Evolutionary conservation across 768 basidiomycete genomes (phyloP).

Genomic region (Lactifluus echinatus): DNA sequence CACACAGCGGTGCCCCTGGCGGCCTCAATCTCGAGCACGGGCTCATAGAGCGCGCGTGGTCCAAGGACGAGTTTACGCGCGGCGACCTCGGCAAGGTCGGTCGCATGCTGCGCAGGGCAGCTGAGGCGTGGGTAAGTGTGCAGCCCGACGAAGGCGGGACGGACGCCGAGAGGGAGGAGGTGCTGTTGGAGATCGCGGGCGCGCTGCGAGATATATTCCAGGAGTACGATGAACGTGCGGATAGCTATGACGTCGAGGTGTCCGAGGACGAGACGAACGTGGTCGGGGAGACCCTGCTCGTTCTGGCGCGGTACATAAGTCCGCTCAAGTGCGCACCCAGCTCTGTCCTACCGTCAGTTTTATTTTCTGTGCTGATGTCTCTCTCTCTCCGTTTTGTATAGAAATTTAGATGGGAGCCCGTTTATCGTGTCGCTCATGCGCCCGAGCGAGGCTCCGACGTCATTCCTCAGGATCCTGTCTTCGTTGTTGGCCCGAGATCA

Average conservation of each 20-base stretch:
- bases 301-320: conserved; percentile 49
- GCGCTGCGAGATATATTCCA: conserved; percentile 65
- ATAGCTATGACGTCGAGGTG: conserved; percentile 51
- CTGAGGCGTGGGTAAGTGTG: conserved; percentile 49
- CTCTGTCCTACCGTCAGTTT: not conserved
- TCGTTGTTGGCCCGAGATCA: conserved; percentile 58
- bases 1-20: conserved; percentile 50
- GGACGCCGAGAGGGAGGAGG: conserved; percentile 26
- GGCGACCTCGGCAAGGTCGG: conserved; percentile 62
- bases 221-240: conserved; percentile 48
- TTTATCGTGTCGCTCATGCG: conserved; percentile 46
- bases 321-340: conserved; percentile 47
- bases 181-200: conserved; percentile 62
- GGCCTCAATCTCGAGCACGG: conserved; percentile 53
- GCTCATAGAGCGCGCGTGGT: conserved; percentile 66
- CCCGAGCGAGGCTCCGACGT: conserved; percentile 47
- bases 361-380: not conserved
- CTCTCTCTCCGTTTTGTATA: conserved; percentile 19
- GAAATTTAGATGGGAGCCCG: conserved; percentile 38
- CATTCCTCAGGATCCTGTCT: conserved; percentile 52
- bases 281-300: conserved; percentile 51
- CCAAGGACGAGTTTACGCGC: conserved; percentile 53
- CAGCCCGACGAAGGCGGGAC: conserved; percentile 22
- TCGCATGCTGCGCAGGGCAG: conserved; percentile 42
- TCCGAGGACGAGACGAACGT: conserved; percentile 56